Evolutionary conservation across 352 stramenopile species (phyloP), one percentile per base, ranked within the genome.

Genomic region (Phytophthora hibernalis): DNA sequence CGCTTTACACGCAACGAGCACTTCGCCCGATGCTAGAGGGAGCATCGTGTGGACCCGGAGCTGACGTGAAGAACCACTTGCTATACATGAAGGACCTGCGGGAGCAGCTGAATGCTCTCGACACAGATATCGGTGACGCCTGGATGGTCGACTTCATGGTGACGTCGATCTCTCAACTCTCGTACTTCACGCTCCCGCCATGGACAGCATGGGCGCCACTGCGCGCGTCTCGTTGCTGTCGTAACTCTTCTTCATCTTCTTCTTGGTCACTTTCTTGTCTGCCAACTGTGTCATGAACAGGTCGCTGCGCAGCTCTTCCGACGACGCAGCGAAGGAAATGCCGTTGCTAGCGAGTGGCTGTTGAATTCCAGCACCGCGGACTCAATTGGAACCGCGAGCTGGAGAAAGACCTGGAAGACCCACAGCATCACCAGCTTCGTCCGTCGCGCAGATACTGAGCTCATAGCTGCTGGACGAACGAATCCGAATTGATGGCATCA

Each of bases 211-310:
- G n/a, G n/a, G n/a, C n/a, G n/a, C n/a, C n/a, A n/a, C n/a, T n/a
- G n/a, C n/a, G n/a, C n/a, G n/a, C 45, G 48, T 42, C 18, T 60
- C 54, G 30, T 30, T 50, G 38, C 61, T 65, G 18, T 38, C 37
- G 28, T 24, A 15, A 20, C 30, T 70, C 48, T 70, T 65, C 30
- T 47, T 70, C 21, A 60, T 12, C 31, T 70, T 70, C 61, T 59
- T 64, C 47, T 61, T 70, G 11, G 49, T 65, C 7, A 43, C 20
- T 61, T 51, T 58, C 56, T 64, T 72, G 51, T 47, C 43, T 0
- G 58, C n/a, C 5, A 37, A 33, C 22, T 54, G 28, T 5, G 28
- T 16, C 56, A 72, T 16, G 20, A 72, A 51, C 37, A 68, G 45
- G 7, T 63, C 35, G 30, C 31, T 26, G 13, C 50, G 64, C n/a